These are phyloP conservation scores for Aspergillus sp. DNA, from an alignment of 2,329 filamentous ascomycete species.

Conservation along the genomic window DNA sequence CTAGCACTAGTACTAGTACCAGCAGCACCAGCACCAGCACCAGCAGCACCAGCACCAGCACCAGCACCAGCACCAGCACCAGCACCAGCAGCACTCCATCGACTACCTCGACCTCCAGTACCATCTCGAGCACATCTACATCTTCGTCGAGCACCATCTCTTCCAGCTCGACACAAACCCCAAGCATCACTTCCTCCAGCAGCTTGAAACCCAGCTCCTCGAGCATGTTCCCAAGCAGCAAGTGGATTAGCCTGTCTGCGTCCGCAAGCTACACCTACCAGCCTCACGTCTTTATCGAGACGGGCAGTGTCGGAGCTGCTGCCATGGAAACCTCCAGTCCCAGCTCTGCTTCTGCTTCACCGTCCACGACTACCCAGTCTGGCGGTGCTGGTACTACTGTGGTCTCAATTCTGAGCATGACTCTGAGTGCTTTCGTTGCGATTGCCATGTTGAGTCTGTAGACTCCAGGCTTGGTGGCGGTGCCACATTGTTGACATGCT, in stretches of 20 bases:
- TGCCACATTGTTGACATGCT: too few relatives aligned
- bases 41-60: constrained; percentile 10
- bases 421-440: constrained; percentile 12
- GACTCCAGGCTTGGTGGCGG: neutral
- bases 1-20: constrained; percentile 6
- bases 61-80: constrained; percentile 6
- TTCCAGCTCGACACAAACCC: constrained; percentile 2
- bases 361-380: constrained; percentile 2
- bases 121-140: constrained; percentile 6
- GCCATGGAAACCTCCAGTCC: constrained; percentile 3
- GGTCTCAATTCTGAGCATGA: constrained; percentile 14
- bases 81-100: constrained; percentile 8
- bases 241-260: constrained; percentile 12
- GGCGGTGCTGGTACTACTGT: constrained; percentile 8
- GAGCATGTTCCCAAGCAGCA: constrained; percentile 11
- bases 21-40: constrained; percentile 8
- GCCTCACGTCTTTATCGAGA: constrained; percentile 23
- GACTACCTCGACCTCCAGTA: constrained; percentile 4
- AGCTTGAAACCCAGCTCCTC: constrained; percentile 11
- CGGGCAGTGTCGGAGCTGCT: constrained; percentile 9
- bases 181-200: constrained; percentile 12
- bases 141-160: constrained; percentile 10
- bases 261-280: constrained; percentile 23
- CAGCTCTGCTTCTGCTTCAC: neutral
- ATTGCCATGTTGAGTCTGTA: constrained; percentile 3